Evolutionary conservation across 805 yeast species (phyloP).

Genomic region (Ogataea paraovalis): DNA sequence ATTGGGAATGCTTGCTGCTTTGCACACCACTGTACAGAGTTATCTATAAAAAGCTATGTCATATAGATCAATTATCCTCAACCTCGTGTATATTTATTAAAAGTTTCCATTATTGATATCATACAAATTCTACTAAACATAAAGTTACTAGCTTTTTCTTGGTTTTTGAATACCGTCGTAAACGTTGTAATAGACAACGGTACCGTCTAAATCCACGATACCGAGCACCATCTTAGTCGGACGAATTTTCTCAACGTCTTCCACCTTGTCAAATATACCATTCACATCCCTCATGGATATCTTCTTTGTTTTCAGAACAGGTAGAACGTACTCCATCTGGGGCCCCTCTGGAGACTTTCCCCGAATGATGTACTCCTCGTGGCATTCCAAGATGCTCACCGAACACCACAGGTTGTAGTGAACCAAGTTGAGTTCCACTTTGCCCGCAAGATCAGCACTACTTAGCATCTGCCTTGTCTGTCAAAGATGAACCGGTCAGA

Average conservation of each 20-base stretch:
- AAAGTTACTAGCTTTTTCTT: slow-evolving; percentile 23
- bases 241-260: slow-evolving; percentile 14
- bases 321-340: slow-evolving; percentile 33
- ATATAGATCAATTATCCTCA: too few relatives aligned
- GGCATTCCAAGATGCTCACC: slow-evolving; percentile 24
- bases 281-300: slow-evolving; percentile 38
- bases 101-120: too few relatives aligned
- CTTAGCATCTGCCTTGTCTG: slow-evolving; percentile 6
- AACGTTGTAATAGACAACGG: slow-evolving; percentile 64
- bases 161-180: slow-evolving; percentile 68
- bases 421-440: slow-evolving; percentile 39
- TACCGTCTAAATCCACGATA: slow-evolving; percentile 60
- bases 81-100: background rate
- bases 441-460: slow-evolving; percentile 22
- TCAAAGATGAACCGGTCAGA: too few relatives aligned
- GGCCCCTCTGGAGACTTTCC: slow-evolving; percentile 32
- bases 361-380: slow-evolving; percentile 16
- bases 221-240: slow-evolving; percentile 50
- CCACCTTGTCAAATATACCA: slow-evolving; percentile 34
- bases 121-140: too few relatives aligned
- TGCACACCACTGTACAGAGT: slow-evolving; percentile 2
- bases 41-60: too few relatives aligned
- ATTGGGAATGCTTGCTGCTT: slow-evolving; percentile 2
- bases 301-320: slow-evolving; percentile 27
- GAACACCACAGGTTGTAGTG: slow-evolving; percentile 43